These are phyloP conservation scores for Aristolochia contorta DNA, from an alignment of 164 flowering plant genomes.

Conservation along the genomic window DNA sequence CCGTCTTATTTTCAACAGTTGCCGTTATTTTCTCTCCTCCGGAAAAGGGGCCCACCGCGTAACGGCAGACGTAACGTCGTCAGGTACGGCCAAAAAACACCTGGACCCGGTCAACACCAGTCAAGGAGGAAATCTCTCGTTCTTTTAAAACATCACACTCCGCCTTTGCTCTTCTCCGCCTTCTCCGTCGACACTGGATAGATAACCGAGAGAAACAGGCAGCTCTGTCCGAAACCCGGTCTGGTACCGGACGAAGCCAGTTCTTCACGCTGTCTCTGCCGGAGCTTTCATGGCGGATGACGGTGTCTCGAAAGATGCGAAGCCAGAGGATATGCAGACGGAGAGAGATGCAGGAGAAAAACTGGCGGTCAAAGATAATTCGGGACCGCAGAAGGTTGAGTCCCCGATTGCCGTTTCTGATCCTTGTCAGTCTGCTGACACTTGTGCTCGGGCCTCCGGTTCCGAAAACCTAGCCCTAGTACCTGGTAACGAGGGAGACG, in stretches of 20 bases:
- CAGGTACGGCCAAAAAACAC: not conserved
- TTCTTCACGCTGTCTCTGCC: not conserved
- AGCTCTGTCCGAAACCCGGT: not conserved
- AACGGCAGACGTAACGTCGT: too few species aligned
- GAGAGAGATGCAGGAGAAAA: conserved; percentile 3
- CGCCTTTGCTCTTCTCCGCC: not conserved
- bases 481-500: conserved; percentile 1
- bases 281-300: not conserved
- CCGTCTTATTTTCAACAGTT: too few species aligned
- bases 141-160: not conserved
- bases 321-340: conserved; percentile 4
- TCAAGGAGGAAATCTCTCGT: not conserved
- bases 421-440: conserved; percentile 1
- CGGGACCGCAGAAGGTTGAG: conserved; percentile 1
- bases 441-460: conserved; percentile 3
- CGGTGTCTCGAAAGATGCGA: conserved; percentile 6
- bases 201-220: not conserved
- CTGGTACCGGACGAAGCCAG: not conserved
- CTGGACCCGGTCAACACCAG: conserved; percentile 17
- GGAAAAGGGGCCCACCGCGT: too few species aligned
- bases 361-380: conserved; percentile 1
- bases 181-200: not conserved
- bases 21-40: too few species aligned
- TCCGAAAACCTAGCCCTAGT: conserved; percentile 12
- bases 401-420: conserved; percentile 1